A percentile compares a stretch with the other conserved stretches of the same genome.
phyloP scores from a whole-genome alignment of 2,329 filamentous ascomycete genomes.

The Amylocarpus encephaloides region DNA sequence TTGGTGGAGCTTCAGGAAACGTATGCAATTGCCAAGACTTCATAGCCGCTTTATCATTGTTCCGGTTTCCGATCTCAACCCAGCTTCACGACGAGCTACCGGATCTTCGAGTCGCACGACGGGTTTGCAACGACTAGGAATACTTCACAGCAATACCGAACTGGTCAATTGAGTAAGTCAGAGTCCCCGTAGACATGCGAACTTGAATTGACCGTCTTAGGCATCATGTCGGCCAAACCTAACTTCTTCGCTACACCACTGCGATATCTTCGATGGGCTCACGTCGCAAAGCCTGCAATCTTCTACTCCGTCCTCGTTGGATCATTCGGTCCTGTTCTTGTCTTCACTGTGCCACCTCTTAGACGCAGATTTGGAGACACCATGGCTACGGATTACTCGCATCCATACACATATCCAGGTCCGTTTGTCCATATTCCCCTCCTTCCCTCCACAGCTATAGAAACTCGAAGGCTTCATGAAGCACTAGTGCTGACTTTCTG shows the following conservation, averaged over 20 bases:
- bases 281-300: constrained; percentile 81
- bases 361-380: constrained; percentile 67
- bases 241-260: constrained; percentile 80
- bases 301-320: constrained; percentile 83
- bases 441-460: not conserved
- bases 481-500: not conserved
- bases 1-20: constrained; percentile 31
- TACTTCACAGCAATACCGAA: constrained; percentile 6
- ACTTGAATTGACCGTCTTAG: constrained; percentile 19
- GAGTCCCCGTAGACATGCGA: not conserved
- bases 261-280: constrained; percentile 81
- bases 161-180: constrained; percentile 32
- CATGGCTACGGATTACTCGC: constrained; percentile 49
- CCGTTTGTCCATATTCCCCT: constrained; percentile 38
- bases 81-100: constrained; percentile 12
- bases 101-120: constrained; percentile 10
- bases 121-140: constrained; percentile 11
- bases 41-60: constrained; percentile 4
- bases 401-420: constrained; percentile 93
- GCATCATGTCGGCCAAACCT: constrained; percentile 58
- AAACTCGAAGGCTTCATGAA: not conserved
- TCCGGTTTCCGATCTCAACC: constrained; percentile 12
- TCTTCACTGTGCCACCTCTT: constrained; percentile 68
- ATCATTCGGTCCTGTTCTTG: constrained; percentile 60
- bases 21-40: constrained; percentile 31